Base-by-base conservation (phyloP, 192 early-diverging fungal species). In the Coemansia sp. region DNA sequence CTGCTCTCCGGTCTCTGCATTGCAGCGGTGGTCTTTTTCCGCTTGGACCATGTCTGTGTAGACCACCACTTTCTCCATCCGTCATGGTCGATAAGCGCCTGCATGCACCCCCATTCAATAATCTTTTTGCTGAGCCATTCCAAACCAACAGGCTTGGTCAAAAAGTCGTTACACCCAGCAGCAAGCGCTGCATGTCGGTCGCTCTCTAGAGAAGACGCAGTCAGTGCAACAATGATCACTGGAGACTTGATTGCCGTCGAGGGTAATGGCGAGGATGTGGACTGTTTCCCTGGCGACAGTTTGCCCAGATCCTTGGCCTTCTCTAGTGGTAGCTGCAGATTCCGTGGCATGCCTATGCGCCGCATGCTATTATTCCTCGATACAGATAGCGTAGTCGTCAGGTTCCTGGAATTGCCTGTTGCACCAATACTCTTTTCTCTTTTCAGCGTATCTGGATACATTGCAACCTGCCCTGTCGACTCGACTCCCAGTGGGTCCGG, bases 21-120 rank as follows among this genome's bases (percentile, higher is more conserved):
- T 9, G 34, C 25, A 7, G 10, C 25, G 10, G 23, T 13, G 8
- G 56, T 34, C 56, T 35, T 37, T 34, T 18, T 23, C 34, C 55
- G 52, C 9, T 43, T 30, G 7, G 58, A 37, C 26, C 46, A 51
- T 25, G 64, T 53, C 15, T 58, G 75, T 21, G 63, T 66, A 16
- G 64, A 63, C 49, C 74, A 66, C 79, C 79, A 81, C 52, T 68
- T 68, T 25, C 67, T 63, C 79, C 79, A 81, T 3, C 74, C 66
- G 26, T 92, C 90, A 61, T 92, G 90, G 71, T 95, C 93, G 59
- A 95, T 94, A 25, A 95, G 74, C 0, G 92, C 91, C 63, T 95
- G 94, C 89, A 95, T 95, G 67, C 89, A 89, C 1, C 93, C 94
- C 94, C 94, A 95, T 70, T 95, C 94, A 26, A 91, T 84, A 62